Percentiles rank a stretch among this genome's conserved stretches.
Conservation (phyloP, 1,139 yeast genomes). For the Wickerhamomyces sp. region DNA sequence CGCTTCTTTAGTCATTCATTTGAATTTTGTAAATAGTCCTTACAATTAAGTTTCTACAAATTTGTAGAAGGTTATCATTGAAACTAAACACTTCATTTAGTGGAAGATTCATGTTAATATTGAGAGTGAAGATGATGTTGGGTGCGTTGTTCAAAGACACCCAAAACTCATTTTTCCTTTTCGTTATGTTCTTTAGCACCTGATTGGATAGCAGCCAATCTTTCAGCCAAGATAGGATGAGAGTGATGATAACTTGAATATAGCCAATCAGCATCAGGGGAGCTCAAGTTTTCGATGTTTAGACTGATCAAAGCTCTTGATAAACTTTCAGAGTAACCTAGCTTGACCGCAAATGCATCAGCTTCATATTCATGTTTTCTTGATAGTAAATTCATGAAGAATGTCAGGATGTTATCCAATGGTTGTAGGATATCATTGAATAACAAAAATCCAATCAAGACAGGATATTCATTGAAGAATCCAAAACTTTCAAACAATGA, state of each 20-base stretch:
- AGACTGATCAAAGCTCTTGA: conserved; percentile 69
- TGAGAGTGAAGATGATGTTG: too few species aligned
- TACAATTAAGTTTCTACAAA: too few species aligned
- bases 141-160: too few species aligned
- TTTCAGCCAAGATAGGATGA: conserved; percentile 88
- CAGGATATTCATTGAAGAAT: conserved; percentile 59
- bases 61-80: too few species aligned
- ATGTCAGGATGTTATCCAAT: conserved; percentile 61
- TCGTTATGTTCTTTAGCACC: conserved; percentile 11
- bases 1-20: too few species aligned
- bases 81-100: too few species aligned
- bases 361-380: conserved; percentile 93
- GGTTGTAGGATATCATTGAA: conserved; percentile 76
- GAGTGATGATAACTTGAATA: conserved; percentile 86
- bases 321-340: conserved; percentile 68
- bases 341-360: conserved; percentile 72
- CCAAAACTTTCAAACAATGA: conserved; percentile 81
- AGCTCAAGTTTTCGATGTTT: conserved; percentile 73
- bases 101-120: too few species aligned
- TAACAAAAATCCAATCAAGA: conserved; percentile 72
- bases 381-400: conserved; percentile 61
- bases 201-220: conserved; percentile 64
- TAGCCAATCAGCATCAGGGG: conserved; percentile 84
- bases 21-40: too few species aligned
- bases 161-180: conserved; percentile 13